Conservation (phyloP, 352 stramenopile genomes). For the Phytopythium delawarense region DNA sequence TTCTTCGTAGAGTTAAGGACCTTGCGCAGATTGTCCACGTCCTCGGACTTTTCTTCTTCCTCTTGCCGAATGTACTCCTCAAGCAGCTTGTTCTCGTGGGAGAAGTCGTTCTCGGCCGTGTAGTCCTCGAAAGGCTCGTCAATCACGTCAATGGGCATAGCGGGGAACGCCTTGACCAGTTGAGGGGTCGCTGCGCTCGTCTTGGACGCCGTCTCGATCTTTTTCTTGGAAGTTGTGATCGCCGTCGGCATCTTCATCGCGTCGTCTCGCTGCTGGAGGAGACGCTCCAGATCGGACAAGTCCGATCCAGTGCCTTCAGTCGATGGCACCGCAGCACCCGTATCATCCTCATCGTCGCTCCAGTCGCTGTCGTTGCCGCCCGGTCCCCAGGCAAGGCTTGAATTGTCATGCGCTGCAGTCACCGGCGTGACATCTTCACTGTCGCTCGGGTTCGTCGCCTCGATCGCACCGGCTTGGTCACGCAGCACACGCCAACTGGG, state of each 20-base stretch:
- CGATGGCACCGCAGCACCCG: conserved; percentile 6
- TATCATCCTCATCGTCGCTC: conserved; percentile 56
- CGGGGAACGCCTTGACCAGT: conserved; percentile 38
- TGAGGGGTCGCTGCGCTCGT: conserved; percentile 8
- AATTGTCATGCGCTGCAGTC: conserved; percentile 13
- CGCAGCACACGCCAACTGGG: conserved; percentile 70
- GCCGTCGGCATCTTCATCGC: conserved; percentile 35
- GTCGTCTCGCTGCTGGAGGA: conserved; percentile 68
- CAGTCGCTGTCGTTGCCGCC: conserved; percentile 70
- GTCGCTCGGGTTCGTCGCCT: not conserved
- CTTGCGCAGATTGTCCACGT: conserved; percentile 51
- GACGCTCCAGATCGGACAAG: conserved; percentile 51
- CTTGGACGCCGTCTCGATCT: not conserved
- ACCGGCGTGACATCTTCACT: conserved; percentile 10
- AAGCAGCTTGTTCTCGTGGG: conserved; percentile 66
- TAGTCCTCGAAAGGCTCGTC: conserved; percentile 76
- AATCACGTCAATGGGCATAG: conserved; percentile 65
- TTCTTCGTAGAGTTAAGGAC: conserved; percentile 62
- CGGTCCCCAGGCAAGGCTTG: conserved; percentile 25
- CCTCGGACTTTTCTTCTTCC: conserved; percentile 71
- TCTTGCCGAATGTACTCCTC: conserved; percentile 80
- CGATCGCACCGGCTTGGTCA: conserved; percentile 33
- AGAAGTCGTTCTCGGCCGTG: conserved; percentile 54
- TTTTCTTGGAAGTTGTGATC: conserved; percentile 6
- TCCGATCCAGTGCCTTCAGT: conserved; percentile 10